Conservation (phyloP, 1,139 yeast species). For the Barnettozyma hawaiiensis region DNA sequence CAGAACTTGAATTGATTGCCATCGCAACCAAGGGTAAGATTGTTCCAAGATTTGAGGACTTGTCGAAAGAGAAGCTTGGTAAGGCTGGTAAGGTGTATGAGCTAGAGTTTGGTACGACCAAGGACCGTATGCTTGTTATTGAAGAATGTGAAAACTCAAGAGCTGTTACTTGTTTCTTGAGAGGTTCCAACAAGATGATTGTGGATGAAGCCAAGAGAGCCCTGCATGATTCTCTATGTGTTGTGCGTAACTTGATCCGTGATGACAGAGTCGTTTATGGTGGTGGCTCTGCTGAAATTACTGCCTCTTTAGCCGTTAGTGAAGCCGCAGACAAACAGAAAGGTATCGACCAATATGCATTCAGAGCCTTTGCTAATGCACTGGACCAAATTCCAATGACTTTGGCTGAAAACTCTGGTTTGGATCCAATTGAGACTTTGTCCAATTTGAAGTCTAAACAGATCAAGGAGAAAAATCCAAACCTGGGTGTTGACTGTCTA, state of each 20-base stretch:
- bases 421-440: constrained; percentile 87
- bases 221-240: constrained; percentile 93
- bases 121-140: constrained; percentile 91
- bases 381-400: constrained; percentile 91
- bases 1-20: constrained; percentile 91
- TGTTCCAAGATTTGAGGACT: constrained; percentile 95
- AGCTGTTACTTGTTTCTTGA: constrained; percentile 88
- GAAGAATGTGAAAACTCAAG: constrained; percentile 85
- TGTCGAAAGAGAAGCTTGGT: constrained; percentile 78
- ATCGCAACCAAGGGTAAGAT: constrained; percentile 97
- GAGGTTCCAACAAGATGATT: constrained; percentile 97
- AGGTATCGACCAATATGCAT: constrained; percentile 96
- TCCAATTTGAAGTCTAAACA: constrained; percentile 82
- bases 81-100: constrained; percentile 81
- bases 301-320: constrained; percentile 87
- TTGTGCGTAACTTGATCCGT: constrained; percentile 88
- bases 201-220: constrained; percentile 97
- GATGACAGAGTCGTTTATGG: constrained; percentile 95
- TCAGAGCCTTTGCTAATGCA: constrained; percentile 90
- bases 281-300: constrained; percentile 96
- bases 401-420: constrained; percentile 93
- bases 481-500: constrained; percentile 90
- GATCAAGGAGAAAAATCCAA: constrained; percentile 60
- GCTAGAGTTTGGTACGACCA: constrained; percentile 91
- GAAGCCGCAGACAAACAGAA: constrained; percentile 89